A percentile compares a stretch with the other conserved stretches of the same genome.
Conservation (phyloP, 1,139 yeast species). For the Nadsonia commutata region DNA sequence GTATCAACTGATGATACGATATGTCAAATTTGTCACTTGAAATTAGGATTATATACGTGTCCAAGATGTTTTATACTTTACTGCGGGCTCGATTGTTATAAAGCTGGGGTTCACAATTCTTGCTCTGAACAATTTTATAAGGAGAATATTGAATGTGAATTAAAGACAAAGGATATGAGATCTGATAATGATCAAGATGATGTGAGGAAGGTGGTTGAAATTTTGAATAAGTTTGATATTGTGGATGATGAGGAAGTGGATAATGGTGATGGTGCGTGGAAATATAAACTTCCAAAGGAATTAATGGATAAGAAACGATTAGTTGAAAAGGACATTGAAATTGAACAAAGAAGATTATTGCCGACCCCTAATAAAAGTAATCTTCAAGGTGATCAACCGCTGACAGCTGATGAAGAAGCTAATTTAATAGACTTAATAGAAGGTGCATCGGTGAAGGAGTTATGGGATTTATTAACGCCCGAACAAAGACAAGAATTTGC, state of each 20-base stretch:
- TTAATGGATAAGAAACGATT: not conserved
- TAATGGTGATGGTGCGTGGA: conserved; percentile 9
- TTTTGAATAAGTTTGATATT: conserved; percentile 9
- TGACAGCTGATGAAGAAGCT: conserved; percentile 7
- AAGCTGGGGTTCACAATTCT: conserved; percentile 9
- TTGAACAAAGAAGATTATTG: conserved; percentile 4
- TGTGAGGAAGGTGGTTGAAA: conserved; percentile 8
- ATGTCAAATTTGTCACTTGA: not conserved
- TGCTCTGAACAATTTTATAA: conserved; percentile 13
- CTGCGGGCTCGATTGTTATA: conserved; percentile 15
- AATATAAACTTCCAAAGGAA: conserved; percentile 11
- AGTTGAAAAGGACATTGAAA: conserved; percentile 2
- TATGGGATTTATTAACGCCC: conserved; percentile 11
- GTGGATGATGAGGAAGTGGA: conserved; percentile 1
- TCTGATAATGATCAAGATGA: conserved; percentile 6
- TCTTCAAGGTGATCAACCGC: no score
- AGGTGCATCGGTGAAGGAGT: conserved; percentile 8
- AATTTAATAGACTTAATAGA: conserved; percentile 10
- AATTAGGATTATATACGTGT: conserved; percentile 11
- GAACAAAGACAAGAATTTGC: conserved; percentile 11
- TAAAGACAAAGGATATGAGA: conserved; percentile 1
- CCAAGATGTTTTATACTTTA: conserved; percentile 14
- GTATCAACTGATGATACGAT: not conserved
- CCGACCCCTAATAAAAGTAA: conserved; percentile 7
- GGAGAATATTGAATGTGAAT: conserved; percentile 8